Base-by-base conservation (phyloP, 2,329 filamentous ascomycete genomes). In the Dactylellina haptotyla region DNA sequence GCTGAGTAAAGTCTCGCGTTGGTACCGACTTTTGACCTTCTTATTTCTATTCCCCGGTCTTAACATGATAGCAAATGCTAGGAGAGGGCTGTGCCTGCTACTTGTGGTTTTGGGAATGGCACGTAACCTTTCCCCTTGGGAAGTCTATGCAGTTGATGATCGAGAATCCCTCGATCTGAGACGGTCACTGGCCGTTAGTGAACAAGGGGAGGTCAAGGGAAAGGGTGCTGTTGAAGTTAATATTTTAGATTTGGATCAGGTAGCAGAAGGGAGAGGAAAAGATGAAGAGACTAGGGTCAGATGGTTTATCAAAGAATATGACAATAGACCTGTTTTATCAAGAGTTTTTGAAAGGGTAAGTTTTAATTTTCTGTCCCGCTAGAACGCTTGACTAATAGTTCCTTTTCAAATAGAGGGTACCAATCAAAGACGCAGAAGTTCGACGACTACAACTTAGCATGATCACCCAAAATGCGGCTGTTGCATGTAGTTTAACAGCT, bases 291-390 rank as follows among this genome's bases (percentile, higher is more conserved):
- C 59, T 9, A 59, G 67, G 18, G 51, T 72, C 8, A 46, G 67
- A 16, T 72, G 67, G 67, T 72, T 72, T 48, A 37, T 72, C n/a
- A 72, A 65, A 30, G 67, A 72, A 3, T 72, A 72, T 25, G 59
- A 65, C 12, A 72, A 72, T 16, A 25, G 67, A 12, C 67, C 67
- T 0, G 56, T 72, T 3, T 25, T 72, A 20, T 72, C 67, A 14
- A 59, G 67, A 10, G 67, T 72, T 12, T 72, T 72, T 37, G 67
- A 72, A 54, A 53, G 59, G 18, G 67, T 65, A 64, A 72, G 67
- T 8, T 20, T 9, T 1, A 34, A 45, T 39, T 1, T 30, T 20
- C 53, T 14, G 26, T 39, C 9, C 28, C 16, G 34, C 1, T 23
- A 43, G 10, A 2, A n/a, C n/a, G n/a, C n/a, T n/a, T n/a, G 9